A percentile compares a stretch with the other conserved stretches of the same genome.
Evolutionary conservation across 202 grass and related monocot species (phyloP).

Genomic region (Eragrostis tef): DNA sequence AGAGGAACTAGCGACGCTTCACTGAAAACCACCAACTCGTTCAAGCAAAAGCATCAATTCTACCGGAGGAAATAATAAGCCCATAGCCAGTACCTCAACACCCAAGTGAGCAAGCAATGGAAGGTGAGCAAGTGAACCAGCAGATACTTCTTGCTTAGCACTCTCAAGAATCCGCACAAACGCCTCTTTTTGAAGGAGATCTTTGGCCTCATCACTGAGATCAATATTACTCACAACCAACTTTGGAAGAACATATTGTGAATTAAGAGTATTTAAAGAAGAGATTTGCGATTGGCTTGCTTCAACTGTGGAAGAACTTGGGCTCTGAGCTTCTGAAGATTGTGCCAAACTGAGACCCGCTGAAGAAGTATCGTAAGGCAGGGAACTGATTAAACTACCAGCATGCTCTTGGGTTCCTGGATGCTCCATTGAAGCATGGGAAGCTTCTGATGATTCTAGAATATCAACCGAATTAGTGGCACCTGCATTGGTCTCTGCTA

Average conservation of each 20-base stretch:
- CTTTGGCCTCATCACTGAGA: conserved; percentile 80
- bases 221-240: conserved; percentile 77
- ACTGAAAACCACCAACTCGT: conserved; percentile 29
- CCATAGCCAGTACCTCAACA: conserved; percentile 75
- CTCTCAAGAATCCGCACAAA: conserved; percentile 81
- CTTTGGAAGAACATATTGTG: conserved; percentile 79
- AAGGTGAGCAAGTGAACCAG: conserved; percentile 63
- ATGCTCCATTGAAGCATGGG: conserved; percentile 68
- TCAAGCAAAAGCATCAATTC: conserved; percentile 39
- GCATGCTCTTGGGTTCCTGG: conserved; percentile 65
- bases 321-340: conserved; percentile 56
- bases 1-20: conserved; percentile 13
- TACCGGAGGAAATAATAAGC: conserved; percentile 25
- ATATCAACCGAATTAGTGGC: conserved; percentile 52
- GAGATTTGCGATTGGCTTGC: conserved; percentile 57
- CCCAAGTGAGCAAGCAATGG: conserved; percentile 83
- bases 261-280: conserved; percentile 44
- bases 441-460: conserved; percentile 81
- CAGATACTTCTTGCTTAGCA: conserved; percentile 72
- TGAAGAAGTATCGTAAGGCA: conserved; percentile 55
- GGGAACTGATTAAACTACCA: conserved; percentile 58
- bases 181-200: conserved; percentile 78
- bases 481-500: conserved; percentile 55
- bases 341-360: conserved; percentile 55
- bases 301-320: conserved; percentile 58